Evolutionary conservation across 2,329 filamentous ascomycete genomes (phyloP).

Genomic region (Botryosphaeria dothidea): DNA sequence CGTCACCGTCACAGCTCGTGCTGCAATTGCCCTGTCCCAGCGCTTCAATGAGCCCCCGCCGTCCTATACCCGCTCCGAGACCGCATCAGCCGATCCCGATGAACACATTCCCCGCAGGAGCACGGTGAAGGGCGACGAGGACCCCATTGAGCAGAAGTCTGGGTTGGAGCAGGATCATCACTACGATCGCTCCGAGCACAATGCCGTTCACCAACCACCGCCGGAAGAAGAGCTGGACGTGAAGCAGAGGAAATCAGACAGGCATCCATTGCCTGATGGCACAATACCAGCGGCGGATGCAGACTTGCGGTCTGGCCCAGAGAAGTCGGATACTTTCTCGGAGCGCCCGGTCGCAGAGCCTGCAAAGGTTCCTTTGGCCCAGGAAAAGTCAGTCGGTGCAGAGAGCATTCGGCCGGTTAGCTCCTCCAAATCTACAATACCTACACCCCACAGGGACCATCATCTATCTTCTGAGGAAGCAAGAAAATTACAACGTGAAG

Average conservation of each 20-base stretch:
- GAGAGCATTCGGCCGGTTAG: slow-evolving; percentile 38
- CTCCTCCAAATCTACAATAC: slow-evolving; percentile 45
- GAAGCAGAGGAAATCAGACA: slow-evolving; percentile 47
- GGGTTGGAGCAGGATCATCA: slow-evolving; percentile 52
- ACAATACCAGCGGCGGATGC: slow-evolving; percentile 47
- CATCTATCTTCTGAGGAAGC: slow-evolving; percentile 44
- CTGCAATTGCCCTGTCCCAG: slow-evolving; percentile 60
- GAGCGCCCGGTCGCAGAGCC: slow-evolving; percentile 35
- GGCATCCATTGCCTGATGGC: slow-evolving; percentile 51
- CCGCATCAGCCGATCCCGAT: slow-evolving; percentile 26
- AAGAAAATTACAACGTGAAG: slow-evolving; percentile 48
- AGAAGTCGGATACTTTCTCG: slow-evolving; percentile 37
- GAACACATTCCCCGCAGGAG: slow-evolving; percentile 32
- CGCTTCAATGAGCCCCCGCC: slow-evolving; percentile 56
- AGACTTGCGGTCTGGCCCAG: slow-evolving; percentile 27
- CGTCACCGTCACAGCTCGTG: slow-evolving; percentile 61
- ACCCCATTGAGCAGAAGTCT: slow-evolving; percentile 20
- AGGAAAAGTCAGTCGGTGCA: slow-evolving; percentile 22
- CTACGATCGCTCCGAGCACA: slow-evolving; percentile 46
- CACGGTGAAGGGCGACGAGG: slow-evolving; percentile 32
- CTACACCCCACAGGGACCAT: slow-evolving; percentile 28
- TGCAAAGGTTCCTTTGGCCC: slow-evolving; percentile 37
- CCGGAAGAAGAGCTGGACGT: slow-evolving; percentile 44
- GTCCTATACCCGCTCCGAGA: slow-evolving; percentile 29
- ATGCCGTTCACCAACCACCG: slow-evolving; percentile 39